Evolutionary conservation across 441 rosid species (phyloP), one percentile per base, ranked within the genome.

Genomic region (Adansonia grandidieri): DNA sequence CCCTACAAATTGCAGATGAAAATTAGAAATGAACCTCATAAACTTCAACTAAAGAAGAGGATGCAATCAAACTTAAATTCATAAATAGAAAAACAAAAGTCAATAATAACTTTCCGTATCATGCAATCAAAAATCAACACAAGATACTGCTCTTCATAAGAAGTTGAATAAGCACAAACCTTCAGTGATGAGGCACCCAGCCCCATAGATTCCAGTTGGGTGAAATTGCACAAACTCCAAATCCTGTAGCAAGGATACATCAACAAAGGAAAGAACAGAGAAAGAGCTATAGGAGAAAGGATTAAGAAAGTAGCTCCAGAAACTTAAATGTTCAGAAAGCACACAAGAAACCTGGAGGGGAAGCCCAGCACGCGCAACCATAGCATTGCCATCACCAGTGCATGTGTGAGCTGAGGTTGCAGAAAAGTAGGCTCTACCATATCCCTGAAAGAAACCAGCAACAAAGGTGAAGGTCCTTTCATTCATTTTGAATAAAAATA

Each of bases 361-460:
- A 56, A 96, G 85, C 77, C 97, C 98, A 76, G 99, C 97, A 11
- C 97, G 91, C 57, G 99, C 92, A 86, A 89, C 99, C 99, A 96
- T 96, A 76, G 98, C 97, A 86, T 90, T 94, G 77, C 98, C 99
- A 83, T 96, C 99, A 78, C 99, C 99, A n/a, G 99, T 96, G 84
- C 98, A 96, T 48, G 98, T 96, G 87, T 96, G 99, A 75, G 99
- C 99, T 48, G 99, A 96, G 83, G 99, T 96, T 78, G 99, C 99
- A 73, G 99, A 96, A 86, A 96, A 96, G 84, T 93, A 96, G 50
- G 99, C 7, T 88, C 99, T 90, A 50, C 99, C 99, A 75, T 96
- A 96, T 57, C 99, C 99, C 99, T 96, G 85, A 80, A 76, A 76
- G 70, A 77, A 61, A 76, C 17, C 50, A 24, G 78, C 24, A 24